A percentile compares a stretch with the other conserved stretches of the same genome.
These are phyloP conservation scores for Coprinopsis strossmayeri DNA, from an alignment of 768 basidiomycete species.

Conservation along the genomic window DNA sequence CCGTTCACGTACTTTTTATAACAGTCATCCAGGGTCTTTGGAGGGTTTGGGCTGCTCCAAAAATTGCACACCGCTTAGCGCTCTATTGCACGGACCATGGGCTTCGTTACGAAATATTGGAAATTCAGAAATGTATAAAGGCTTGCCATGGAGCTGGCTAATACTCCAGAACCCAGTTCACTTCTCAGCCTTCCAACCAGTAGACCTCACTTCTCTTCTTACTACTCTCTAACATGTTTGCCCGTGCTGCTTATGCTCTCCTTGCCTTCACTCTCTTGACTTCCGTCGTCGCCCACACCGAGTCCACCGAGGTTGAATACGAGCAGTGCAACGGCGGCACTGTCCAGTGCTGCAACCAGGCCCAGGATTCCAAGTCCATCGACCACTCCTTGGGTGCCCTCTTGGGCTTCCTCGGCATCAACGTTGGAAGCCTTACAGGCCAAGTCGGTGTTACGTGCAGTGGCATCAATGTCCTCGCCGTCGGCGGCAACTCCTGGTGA, in stretches of 20 bases:
- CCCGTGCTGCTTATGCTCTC: not conserved
- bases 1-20: no score
- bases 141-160: no score
- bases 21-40: no score
- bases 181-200: no score
- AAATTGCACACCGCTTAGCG: no score
- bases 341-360: not conserved
- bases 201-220: no score
- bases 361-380: not conserved
- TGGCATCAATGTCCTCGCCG: not conserved
- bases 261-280: not conserved
- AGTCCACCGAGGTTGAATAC: not conserved
- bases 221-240: conserved; percentile 2
- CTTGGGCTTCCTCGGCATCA: not conserved
- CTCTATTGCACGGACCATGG: no score
- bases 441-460: not conserved
- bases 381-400: not conserved
- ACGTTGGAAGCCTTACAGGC: not conserved
- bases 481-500: not conserved
- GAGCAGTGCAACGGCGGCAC: conserved; percentile 3
- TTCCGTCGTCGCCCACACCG: not conserved
- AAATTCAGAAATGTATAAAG: no score
- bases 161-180: no score
- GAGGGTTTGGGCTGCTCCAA: no score
- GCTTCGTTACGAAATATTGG: no score